phyloP scores from a whole-genome alignment of 2,329 filamentous ascomycete species.

The Trichoderma oligosporum region DNA sequence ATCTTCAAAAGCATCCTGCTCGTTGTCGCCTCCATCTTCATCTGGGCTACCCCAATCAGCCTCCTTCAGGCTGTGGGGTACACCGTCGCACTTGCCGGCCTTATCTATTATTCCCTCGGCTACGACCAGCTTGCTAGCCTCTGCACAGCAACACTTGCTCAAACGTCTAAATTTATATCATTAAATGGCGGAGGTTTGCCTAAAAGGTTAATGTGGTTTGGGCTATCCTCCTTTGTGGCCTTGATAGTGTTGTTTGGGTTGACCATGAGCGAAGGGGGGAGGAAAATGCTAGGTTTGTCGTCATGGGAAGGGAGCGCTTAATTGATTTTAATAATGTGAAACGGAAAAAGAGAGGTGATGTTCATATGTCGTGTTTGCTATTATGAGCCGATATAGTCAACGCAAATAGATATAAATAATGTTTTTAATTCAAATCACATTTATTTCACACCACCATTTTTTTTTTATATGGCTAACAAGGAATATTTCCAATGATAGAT shows the following conservation, averaged over 20 bases:
- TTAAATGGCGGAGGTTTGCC: constrained; percentile 19
- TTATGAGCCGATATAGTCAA: background rate
- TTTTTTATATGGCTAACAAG: background rate
- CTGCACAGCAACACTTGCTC: constrained; percentile 9
- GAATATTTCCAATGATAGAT: background rate
- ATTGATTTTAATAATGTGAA: constrained; percentile 1
- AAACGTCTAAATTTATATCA: constrained; percentile 18
- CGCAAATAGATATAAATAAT: background rate
- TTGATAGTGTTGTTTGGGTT: constrained; percentile 27
- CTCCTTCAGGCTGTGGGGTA: constrained; percentile 74
- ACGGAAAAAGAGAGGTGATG: background rate
- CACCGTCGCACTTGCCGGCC: constrained; percentile 58
- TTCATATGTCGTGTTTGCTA: background rate
- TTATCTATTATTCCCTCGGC: constrained; percentile 48
- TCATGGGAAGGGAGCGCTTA: background rate
- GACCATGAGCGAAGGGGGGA: constrained; percentile 3
- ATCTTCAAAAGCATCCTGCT: constrained; percentile 87
- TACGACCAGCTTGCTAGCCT: constrained; percentile 33
- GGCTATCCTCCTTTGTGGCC: constrained; percentile 26
- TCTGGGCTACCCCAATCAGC: constrained; percentile 72
- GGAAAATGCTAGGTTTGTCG: background rate
- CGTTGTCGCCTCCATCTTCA: constrained; percentile 69
- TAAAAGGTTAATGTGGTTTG: constrained; percentile 17
- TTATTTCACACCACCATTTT: background rate
- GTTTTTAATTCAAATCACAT: background rate